Conservation (phyloP, 805 yeast genomes). For the Maudiozyma barnettii region DNA sequence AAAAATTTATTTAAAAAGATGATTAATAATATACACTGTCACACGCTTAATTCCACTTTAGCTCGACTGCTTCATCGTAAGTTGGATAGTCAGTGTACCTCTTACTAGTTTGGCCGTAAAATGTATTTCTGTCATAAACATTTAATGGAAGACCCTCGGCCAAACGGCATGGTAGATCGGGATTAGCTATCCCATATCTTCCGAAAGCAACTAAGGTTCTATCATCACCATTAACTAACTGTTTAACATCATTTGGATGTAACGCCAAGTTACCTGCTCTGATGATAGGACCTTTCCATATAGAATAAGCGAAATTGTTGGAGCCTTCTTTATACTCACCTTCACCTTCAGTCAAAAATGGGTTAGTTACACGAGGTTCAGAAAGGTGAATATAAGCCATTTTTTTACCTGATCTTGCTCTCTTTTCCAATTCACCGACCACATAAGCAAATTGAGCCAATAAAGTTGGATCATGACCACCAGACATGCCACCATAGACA, state of each 20-base stretch:
- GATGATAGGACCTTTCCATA: slow-evolving; percentile 37
- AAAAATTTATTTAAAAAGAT: no score
- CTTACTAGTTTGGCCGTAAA: slow-evolving; percentile 31
- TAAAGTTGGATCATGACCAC: slow-evolving; percentile 23
- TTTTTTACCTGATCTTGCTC: slow-evolving; percentile 24
- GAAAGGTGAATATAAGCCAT: slow-evolving; percentile 34
- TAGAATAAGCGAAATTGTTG: slow-evolving; percentile 31
- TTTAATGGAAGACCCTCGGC: slow-evolving; percentile 32
- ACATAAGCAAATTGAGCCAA: slow-evolving; percentile 31
- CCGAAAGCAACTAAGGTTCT: slow-evolving; percentile 38
- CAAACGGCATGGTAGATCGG: slow-evolving; percentile 41
- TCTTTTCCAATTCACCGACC: slow-evolving; percentile 29
- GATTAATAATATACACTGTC: no score
- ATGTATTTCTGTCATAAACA: slow-evolving; percentile 38
- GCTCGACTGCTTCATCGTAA: slow-evolving; percentile 17
- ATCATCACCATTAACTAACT: slow-evolving; percentile 28
- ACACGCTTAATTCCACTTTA: background rate
- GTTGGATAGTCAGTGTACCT: slow-evolving; percentile 38
- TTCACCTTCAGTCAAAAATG: slow-evolving; percentile 10
- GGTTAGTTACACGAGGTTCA: slow-evolving; percentile 34
- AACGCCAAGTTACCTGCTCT: slow-evolving; percentile 31
- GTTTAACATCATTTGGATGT: slow-evolving; percentile 19
- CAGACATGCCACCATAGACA: slow-evolving; percentile 32
- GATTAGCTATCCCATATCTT: slow-evolving; percentile 43
- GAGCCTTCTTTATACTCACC: slow-evolving; percentile 22